phyloP scores from a whole-genome alignment of 2,329 filamentous ascomycete genomes.

The Diaporthe nobilis region DNA sequence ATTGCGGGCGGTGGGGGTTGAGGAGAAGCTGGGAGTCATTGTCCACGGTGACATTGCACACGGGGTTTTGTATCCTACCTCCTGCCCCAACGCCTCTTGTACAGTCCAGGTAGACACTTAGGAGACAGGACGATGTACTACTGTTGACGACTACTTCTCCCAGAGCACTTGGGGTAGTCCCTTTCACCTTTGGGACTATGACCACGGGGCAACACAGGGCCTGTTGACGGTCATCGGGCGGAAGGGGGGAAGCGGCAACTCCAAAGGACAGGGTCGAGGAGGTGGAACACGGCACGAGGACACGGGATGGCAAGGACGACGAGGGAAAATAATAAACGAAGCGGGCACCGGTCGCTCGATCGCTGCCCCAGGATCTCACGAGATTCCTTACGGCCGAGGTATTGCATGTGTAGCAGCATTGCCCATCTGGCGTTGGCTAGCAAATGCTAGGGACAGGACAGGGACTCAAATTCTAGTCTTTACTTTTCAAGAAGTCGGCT shows the following conservation, averaged over 20 bases:
- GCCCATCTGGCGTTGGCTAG: constrained; percentile 39
- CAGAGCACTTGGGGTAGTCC: not conserved
- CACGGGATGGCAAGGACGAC: not conserved
- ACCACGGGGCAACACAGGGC: not conserved
- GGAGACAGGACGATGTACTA: not conserved
- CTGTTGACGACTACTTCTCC: not conserved
- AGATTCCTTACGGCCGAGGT: constrained; percentile 26
- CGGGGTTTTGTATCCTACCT: not conserved
- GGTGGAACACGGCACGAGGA: not conserved
- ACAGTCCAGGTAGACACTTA: not conserved
- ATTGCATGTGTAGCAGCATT: constrained; percentile 39
- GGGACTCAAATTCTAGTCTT: constrained; percentile 20
- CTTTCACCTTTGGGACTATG: not conserved
- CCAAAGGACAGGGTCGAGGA: constrained; percentile 2
- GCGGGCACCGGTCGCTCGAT: constrained; percentile 12
- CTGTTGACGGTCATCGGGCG: not conserved
- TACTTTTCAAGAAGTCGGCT: not conserved
- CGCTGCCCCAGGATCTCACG: constrained; percentile 34
- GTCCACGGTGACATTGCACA: not conserved
- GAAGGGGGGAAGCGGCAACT: not conserved
- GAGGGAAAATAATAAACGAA: constrained; percentile 29
- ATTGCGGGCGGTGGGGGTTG: constrained; percentile 40
- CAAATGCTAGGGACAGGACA: constrained; percentile 7
- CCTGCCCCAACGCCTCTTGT: not conserved
- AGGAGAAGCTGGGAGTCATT: not conserved